Percentiles rank a stretch among this genome's conserved stretches.
Evolutionary conservation across 2,329 filamentous ascomycete genomes (phyloP).

Genomic region (Cladosporium oxysporum): DNA sequence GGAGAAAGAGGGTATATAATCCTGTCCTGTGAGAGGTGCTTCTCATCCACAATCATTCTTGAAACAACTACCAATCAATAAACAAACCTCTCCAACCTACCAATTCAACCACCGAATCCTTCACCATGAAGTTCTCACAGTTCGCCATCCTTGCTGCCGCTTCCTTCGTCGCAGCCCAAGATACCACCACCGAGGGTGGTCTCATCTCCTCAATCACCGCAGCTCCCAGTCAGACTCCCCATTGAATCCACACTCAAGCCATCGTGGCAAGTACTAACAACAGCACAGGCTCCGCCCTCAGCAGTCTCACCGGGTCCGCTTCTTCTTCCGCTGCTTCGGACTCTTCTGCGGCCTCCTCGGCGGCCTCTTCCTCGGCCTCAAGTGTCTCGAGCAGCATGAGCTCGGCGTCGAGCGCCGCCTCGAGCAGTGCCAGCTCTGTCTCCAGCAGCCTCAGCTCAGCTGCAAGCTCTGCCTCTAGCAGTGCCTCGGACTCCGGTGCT

Average conservation of each 20-base stretch:
- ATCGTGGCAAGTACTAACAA: neutral
- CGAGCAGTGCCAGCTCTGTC: neutral
- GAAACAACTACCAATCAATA: neutral
- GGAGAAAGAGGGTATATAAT: neutral
- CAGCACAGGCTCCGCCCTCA: neutral
- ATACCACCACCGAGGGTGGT: neutral
- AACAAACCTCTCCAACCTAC: neutral
- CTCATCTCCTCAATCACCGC: neutral
- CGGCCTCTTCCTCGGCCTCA: neutral
- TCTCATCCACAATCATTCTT: neutral
- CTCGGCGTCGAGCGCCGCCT: neutral
- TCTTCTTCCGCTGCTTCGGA: neutral
- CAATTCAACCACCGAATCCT: neutral
- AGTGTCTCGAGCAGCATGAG: neutral
- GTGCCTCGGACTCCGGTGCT: neutral
- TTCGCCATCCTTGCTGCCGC: neutral
- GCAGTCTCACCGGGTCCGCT: neutral
- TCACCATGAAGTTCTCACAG: constrained; percentile 11
- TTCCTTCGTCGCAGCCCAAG: constrained; percentile 7
- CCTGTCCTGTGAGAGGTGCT: neutral
- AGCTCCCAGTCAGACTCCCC: neutral
- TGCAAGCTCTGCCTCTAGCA: constrained; percentile 8
- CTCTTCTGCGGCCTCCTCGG: neutral
- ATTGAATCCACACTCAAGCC: neutral
- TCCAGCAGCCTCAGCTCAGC: neutral